Conservation (phyloP, 2,329 filamentous ascomycete genomes). For the Botrytis cinerea region DNA sequence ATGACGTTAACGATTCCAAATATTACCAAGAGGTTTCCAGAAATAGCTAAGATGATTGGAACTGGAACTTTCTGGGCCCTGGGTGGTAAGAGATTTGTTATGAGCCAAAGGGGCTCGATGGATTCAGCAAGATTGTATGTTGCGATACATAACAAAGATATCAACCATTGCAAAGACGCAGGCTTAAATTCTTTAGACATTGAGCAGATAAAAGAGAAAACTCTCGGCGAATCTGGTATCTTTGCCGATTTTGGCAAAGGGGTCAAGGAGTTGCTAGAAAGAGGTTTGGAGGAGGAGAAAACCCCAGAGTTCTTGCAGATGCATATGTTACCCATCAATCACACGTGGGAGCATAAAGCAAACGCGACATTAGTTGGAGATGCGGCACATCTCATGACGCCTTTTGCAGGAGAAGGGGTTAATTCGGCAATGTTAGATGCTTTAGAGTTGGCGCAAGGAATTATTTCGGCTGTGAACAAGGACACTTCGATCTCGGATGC, state of each 20-base stretch:
- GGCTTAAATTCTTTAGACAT: conserved; percentile 5
- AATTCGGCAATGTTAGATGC: conserved; percentile 46
- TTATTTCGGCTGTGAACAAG: not conserved
- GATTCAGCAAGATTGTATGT: conserved; percentile 30
- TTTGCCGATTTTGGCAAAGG: conserved; percentile 14
- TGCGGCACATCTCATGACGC: conserved; percentile 52
- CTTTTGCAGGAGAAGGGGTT: conserved; percentile 49
- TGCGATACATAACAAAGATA: conserved; percentile 18
- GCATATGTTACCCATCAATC: conserved; percentile 25
- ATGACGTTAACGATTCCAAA: conserved; percentile 31
- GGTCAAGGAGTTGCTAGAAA: conserved; percentile 23
- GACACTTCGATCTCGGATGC: conserved; percentile 26
- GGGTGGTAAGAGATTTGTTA: conserved; percentile 22
- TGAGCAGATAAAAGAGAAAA: conserved; percentile 18
- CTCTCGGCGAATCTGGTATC: conserved; percentile 14
- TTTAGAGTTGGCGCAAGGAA: conserved; percentile 39
- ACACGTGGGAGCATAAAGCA: conserved; percentile 29
- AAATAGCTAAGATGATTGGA: conserved; percentile 26
- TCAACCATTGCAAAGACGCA: conserved; percentile 11
- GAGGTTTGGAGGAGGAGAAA: conserved; percentile 16
- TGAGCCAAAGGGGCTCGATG: conserved; percentile 25
- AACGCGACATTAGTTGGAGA: conserved; percentile 53
- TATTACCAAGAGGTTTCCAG: conserved; percentile 21
- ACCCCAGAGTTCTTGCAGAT: conserved; percentile 12
- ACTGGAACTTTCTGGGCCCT: conserved; percentile 27